Evolutionary conservation across 1,284 basidiomycete species (phyloP).

Genomic region (Bjerkandera adusta): DNA sequence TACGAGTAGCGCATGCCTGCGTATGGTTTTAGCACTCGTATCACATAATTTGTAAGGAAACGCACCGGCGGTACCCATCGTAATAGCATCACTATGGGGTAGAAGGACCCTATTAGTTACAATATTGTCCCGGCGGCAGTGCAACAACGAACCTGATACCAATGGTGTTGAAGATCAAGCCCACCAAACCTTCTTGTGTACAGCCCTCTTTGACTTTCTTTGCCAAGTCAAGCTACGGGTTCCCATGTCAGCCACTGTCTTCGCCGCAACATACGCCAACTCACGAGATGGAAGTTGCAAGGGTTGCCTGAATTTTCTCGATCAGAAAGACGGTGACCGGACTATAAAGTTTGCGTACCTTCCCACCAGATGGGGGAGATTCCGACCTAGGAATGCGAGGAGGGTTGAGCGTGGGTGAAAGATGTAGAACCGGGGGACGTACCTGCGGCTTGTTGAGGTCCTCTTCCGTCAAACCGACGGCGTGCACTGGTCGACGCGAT

Average conservation of each 20-base stretch:
- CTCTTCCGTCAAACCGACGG: conserved; percentile 70
- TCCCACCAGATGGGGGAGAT: conserved; percentile 89
- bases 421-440: conserved; percentile 9
- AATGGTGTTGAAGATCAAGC: conserved; percentile 78
- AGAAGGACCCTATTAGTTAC: not conserved
- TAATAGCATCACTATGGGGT: conserved; percentile 66
- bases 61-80: conserved; percentile 80
- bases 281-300: conserved; percentile 76
- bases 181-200: conserved; percentile 71
- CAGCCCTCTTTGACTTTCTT: conserved; percentile 76
- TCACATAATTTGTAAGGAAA: conserved; percentile 2
- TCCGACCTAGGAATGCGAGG: conserved; percentile 55
- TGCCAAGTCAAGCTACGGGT: conserved; percentile 75
- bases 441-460: conserved; percentile 85
- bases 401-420: conserved; percentile 8
- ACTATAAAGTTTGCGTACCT: conserved; percentile 43
- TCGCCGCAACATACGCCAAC: conserved; percentile 17
- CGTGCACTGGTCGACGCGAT: conserved; percentile 55
- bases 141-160: conserved; percentile 59
- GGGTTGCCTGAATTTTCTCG: conserved; percentile 58
- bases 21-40: not conserved
- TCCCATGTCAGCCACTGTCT: not conserved
- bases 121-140: not conserved
- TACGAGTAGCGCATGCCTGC: conserved; percentile 81
- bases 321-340: not conserved